Conservation (phyloP, 441 rosid species). For the Monsonia emarginata region DNA sequence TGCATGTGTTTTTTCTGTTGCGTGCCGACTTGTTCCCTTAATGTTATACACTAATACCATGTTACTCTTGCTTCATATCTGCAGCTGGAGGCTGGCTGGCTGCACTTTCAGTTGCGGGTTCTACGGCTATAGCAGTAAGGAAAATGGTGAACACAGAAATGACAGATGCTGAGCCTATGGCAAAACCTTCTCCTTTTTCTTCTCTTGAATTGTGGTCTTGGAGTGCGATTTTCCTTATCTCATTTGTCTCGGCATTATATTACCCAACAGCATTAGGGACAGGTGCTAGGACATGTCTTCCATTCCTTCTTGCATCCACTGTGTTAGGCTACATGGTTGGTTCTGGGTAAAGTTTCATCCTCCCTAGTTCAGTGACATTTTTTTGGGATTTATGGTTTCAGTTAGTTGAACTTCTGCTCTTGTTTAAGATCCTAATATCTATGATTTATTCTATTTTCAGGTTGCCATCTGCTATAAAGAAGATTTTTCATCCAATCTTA, state of each 20-base stretch:
- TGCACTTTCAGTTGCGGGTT: constrained; percentile 83
- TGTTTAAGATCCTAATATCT: constrained; percentile 6
- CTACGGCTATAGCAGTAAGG: constrained; percentile 72
- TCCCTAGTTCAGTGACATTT: neutral
- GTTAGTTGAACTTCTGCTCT: neutral
- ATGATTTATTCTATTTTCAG: constrained; percentile 27
- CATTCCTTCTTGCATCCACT: constrained; percentile 82
- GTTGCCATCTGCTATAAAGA: constrained; percentile 67
- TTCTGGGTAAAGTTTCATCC: constrained; percentile 46
- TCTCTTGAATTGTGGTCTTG: constrained; percentile 56
- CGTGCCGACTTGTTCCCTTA: neutral
- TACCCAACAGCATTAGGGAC: constrained; percentile 68
- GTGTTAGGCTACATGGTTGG: constrained; percentile 85
- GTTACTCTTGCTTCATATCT: constrained; percentile 13
- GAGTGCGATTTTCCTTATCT: constrained; percentile 58
- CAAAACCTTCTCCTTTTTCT: constrained; percentile 72
- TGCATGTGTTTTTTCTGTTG: neutral
- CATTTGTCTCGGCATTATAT: constrained; percentile 54
- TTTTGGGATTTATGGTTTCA: neutral
- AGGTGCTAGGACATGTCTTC: constrained; percentile 72
- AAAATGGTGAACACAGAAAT: constrained; percentile 74
- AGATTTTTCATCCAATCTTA: constrained; percentile 73
- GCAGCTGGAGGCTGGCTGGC: constrained; percentile 94
- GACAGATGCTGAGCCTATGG: constrained; percentile 89
- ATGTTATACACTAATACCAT: neutral